Evolutionary conservation across 2,329 filamentous ascomycete species (phyloP), one percentile per base, ranked within the genome.

Genomic region (Botrytis fabae): DNA sequence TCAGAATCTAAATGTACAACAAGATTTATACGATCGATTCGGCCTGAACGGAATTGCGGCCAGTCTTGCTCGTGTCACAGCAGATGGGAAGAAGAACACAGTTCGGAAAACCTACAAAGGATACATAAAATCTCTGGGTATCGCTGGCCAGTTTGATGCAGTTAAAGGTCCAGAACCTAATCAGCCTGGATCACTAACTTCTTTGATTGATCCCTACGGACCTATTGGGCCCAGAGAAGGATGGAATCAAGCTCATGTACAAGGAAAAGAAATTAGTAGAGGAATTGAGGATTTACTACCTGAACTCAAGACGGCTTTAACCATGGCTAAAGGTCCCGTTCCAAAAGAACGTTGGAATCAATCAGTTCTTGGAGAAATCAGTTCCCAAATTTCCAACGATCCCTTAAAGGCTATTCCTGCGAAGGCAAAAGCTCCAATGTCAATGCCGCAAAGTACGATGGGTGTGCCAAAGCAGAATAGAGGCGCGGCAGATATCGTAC

Each of bases 61-160:
- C 73, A 87, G 89, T 76, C 88, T 91, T 59, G 89, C 89, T 74
- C 86, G 89, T 74, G 87, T 87, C 70, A 88, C 90, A 79, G 88
- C 89, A 22, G 90, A 90, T 79, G 89, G 89, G 16, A 87, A 90
- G 80, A 91, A 91, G 84, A 91, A 91, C 78, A 88, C 87, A 75
- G 83, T 91, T 66, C 86, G 89, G 40, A 91, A 91, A 80, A 91
- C 89, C 25, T 91, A 91, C 83, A 91, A 91, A 81, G 89, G 89
- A 70, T 88, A 91, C 76, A 89, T 91, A 80, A 91, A 91, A 83
- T 86, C 85, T 63, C 82, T 91, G 46, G 88, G 88, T 51, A 84
- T 91, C 40, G 86, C 86, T 70, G 89, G 89, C 16, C 86, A 89
- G 74, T 91, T 90, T 77, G 89, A 91, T 77, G 83, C 84, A 5